Evolutionary conservation across 2,329 filamentous ascomycete genomes (phyloP), one percentile per base, ranked within the genome.

Genomic region (Nannizziopsis arthrosporioides): DNA sequence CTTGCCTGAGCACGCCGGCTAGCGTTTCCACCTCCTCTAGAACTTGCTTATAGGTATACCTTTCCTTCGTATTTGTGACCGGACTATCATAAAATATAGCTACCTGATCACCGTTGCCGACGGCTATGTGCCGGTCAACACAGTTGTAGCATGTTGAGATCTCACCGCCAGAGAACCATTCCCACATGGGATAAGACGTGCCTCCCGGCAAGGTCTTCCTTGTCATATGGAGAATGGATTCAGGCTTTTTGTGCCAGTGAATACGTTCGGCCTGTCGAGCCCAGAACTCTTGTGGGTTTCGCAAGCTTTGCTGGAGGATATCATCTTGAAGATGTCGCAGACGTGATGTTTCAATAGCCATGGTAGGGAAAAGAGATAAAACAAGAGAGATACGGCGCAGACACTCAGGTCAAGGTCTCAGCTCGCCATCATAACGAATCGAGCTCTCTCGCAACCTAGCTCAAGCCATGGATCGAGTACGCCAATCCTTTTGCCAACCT

Each of bases 61-160:
- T 78, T 64, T 82, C 75, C 63, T 88, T 87, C 8, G 73, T 74
- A 1, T 74, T 73, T 1, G 85, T 87, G 8, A 94, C 88, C 1
- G 89, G 85, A 55, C 84, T 90, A 63, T 95, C 89, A 73, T 85
- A 95, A 57, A 84, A 78, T 49, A 95, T 83, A 18, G 89, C 90
- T 0, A 81, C 73, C 42, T 75, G 69, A 40, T 82, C 73, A 11
- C 88, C 88, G 55, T 81, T 73, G 12, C 89, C 85, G 4, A 77
- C 78, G 32, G 77, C 68, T 14, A 95, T 87, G 66, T 95, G 89
- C 10, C 89, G 76, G 65, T 94, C 88, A 10, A 95, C 71, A 62
- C 87, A 93, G 63, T 95, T 95, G 71, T 87, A 94, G 56, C 84
- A 87, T 0, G 86, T 94, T 36, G 84, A 92, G 56, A 95, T 84